phyloP scores from a whole-genome alignment of 169 alveolate species.

The Plasmodium gaboni region DNA sequence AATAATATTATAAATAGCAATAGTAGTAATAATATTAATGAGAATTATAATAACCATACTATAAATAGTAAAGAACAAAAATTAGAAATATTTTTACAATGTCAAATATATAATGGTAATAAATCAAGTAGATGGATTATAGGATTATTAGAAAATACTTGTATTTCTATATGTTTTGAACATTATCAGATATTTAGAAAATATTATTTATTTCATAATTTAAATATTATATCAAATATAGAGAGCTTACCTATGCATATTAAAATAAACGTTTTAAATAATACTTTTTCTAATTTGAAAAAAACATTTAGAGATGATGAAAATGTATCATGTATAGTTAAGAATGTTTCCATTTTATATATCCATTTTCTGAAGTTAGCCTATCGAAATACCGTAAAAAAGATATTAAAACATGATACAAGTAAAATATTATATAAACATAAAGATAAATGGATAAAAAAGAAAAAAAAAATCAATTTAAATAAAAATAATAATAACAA shows the following conservation, averaged over 20 bases:
- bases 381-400: constrained; percentile 63
- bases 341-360: constrained; percentile 43
- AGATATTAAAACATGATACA: constrained; percentile 42
- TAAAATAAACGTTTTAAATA: constrained; percentile 14
- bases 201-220: constrained; percentile 63
- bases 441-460: constrained; percentile 65
- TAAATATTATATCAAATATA: constrained; percentile 28
- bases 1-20: background rate
- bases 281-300: constrained; percentile 12
- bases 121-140: constrained; percentile 75
- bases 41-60: background rate
- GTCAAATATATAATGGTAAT: constrained; percentile 73
- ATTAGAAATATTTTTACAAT: constrained; percentile 68
- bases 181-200: constrained; percentile 68
- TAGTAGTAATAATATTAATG: background rate
- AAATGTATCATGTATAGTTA: constrained; percentile 8
- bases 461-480: constrained; percentile 2
- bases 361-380: constrained; percentile 57
- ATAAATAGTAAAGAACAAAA: background rate
- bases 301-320: constrained; percentile 22
- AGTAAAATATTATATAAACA: constrained; percentile 30
- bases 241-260: constrained; percentile 74
- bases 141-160: constrained; percentile 30
- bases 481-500: background rate
- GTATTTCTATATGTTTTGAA: constrained; percentile 72